phyloP scores from a whole-genome alignment of 441 rosid genomes.

The Biscutella laevigata region DNA sequence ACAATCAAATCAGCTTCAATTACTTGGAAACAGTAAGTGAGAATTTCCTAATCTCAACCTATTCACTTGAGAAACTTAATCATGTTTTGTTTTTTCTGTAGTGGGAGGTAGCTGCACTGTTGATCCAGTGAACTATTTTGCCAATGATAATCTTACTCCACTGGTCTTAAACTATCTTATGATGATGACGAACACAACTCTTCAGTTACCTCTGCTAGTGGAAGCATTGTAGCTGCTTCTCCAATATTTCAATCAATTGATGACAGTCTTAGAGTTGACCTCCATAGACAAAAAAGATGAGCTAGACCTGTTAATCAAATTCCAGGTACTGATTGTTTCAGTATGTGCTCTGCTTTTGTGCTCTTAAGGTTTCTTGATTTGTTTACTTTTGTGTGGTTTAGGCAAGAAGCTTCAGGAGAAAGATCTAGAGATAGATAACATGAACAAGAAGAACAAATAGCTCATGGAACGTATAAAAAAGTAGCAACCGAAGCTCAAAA shows the following conservation, averaged over 20 bases:
- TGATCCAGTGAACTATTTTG: slow-evolving; percentile 35
- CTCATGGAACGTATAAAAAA: slow-evolving; percentile 49
- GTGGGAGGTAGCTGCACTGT: slow-evolving; percentile 36
- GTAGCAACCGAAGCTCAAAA: slow-evolving; percentile 43
- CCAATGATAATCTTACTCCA: slow-evolving; percentile 37
- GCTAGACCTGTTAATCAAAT: slow-evolving; percentile 39
- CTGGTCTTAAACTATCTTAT: slow-evolving; percentile 49
- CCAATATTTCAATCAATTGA: slow-evolving; percentile 37
- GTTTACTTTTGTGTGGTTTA: slow-evolving; percentile 21
- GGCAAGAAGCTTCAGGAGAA: slow-evolving; percentile 52
- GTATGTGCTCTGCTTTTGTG: neutral
- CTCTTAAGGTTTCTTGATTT: neutral
- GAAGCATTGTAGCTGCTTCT: slow-evolving; percentile 29
- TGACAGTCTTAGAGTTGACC: slow-evolving; percentile 37
- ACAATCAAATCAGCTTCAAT: slow-evolving; percentile 48
- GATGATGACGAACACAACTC: slow-evolving; percentile 69
- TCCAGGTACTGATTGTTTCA: slow-evolving; percentile 40
- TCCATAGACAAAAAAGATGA: slow-evolving; percentile 51
- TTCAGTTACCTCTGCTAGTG: slow-evolving; percentile 45
- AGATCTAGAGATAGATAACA: slow-evolving; percentile 43
- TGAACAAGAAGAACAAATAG: slow-evolving; percentile 52
- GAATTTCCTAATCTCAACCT: neutral
- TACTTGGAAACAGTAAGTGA: slow-evolving; percentile 46
- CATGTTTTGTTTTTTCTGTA: neutral
- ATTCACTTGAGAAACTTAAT: neutral